Evolutionary conservation across 1,284 basidiomycete species (phyloP), one percentile per base, ranked within the genome.

Genomic region (Pulveroboletus sp.): DNA sequence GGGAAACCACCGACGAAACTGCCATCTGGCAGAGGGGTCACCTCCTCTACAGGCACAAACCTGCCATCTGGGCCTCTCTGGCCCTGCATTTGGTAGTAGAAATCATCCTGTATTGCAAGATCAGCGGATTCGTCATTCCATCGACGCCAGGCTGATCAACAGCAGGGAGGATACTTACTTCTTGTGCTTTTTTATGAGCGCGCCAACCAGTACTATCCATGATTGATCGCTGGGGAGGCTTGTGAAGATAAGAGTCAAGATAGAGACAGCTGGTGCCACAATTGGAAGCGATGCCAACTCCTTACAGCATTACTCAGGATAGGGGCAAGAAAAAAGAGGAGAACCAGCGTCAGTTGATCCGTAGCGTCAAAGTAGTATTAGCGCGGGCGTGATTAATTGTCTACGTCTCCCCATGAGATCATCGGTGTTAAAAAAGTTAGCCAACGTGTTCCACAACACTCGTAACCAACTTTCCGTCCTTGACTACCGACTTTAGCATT

Each of bases 361-460:
- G n/a, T 29, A 28, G 39, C 4, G 39, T 29, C 31, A 22, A 25
- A 6, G 18, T 10, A 36, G 20, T 43, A 58, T 29, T 31, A 46
- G 24, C 22, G 29, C 48, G 18, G n/a, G 29, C 39, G 20, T 28
- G 29, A 40, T 31, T 28, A 43, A 18, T 36, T n/a, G 20, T 43
- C 28, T 14, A 43, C 36, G 45, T 52, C 42, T 57, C 39, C 29
- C 20, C 22, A 44, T 50, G 20, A 49, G 39, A 48, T 43, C 5
- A 6, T 22, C 8, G 29, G 18, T n/a, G n/a, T n/a, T n/a, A n/a
- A n/a, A n/a, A n/a, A n/a, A n/a, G n/a, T 48, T 60, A 96, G 36
- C 92, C 93, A 62, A 80, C 77, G 72, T 97, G 94, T 72, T 97
- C 94, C n/a, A 97, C 90, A 45, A 96, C 85, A 28, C 79, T 86